Evolutionary conservation across 352 stramenopile genomes (phyloP), one percentile per base, ranked within the genome.

Genomic region (Phytophthora uliginosa): DNA sequence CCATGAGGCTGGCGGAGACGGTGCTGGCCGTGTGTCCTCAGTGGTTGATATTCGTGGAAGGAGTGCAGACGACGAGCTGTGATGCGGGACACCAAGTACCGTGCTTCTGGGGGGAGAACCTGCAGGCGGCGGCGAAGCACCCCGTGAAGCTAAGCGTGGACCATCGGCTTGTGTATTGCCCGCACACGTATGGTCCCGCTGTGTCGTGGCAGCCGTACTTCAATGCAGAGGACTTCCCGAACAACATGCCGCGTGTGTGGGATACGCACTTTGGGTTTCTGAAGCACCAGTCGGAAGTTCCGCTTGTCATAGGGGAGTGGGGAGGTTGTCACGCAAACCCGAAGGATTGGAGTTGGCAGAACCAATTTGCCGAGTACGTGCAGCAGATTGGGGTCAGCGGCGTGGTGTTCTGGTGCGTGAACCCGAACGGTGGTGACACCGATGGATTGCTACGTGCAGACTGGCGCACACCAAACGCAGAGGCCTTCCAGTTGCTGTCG

Each of bases 351-450:
- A 70, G 18, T 31, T 91, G 83, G 87, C 83, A 92, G 59, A 71
- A 71, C 7, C 63, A 38, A 17, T 91, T 91, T 53, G 81, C 66
- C 3, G 40, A 75, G 47, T 94, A 91, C 47, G 24, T 78, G 22
- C 38, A 74, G 22, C 59, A 81, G 17, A 78, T 89, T 59, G 77
- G 68, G 4, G 74, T 72, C 15, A 81, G 84, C n/a, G 79, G 72
- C 5, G 73, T 72, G 18, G 77, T 94, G 59, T 90, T 89, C 61
- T 94, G 86, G 86, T 84, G 79, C 55, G 70, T 94, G 24, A 93
- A 94, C 57, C 82, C 82, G 3, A 92, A 93, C 54, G 83, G 76
- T 1, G 70, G 80, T 0, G 85, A 93, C 71, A 92, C 82, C 8
- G 77, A 91, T 48, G 87, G 84, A 7, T 67, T 94, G 4, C 47